A percentile compares a stretch with the other conserved stretches of the same genome.
These are phyloP conservation scores for Trametes punicea DNA, from an alignment of 768 basidiomycete species.

Conservation along the genomic window DNA sequence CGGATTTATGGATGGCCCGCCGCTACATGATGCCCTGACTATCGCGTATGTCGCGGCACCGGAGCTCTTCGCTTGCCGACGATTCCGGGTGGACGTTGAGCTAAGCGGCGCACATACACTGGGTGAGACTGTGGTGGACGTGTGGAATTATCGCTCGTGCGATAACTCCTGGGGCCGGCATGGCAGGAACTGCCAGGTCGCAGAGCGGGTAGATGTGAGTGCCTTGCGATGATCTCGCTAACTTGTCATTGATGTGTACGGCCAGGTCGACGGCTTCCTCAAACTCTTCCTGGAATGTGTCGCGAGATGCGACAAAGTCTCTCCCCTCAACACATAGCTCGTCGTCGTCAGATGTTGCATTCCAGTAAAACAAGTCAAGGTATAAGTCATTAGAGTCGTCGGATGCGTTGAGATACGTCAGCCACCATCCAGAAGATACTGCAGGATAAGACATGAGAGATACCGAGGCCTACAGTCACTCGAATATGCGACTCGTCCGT, in stretches of 20 bases:
- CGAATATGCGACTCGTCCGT: slow-evolving; percentile 30
- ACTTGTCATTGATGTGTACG: not conserved
- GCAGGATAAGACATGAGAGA: not conserved
- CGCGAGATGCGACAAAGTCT: slow-evolving; percentile 51
- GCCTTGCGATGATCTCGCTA: not conserved
- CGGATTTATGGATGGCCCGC: slow-evolving; percentile 82
- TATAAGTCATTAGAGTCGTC: slow-evolving; percentile 19
- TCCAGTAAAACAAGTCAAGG: not conserved
- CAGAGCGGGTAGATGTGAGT: slow-evolving; percentile 64
- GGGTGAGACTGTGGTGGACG: slow-evolving; percentile 80
- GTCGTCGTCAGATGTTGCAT: not conserved
- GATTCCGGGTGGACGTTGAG: slow-evolving; percentile 86
- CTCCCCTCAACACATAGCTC: slow-evolving; percentile 51
- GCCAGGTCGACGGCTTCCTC: slow-evolving; percentile 64
- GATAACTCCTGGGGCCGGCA: slow-evolving; percentile 68
- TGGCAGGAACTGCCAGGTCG: slow-evolving; percentile 76
- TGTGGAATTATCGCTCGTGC: slow-evolving; percentile 59
- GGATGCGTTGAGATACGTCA: slow-evolving; percentile 12
- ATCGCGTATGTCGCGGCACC: slow-evolving; percentile 74
- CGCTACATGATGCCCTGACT: slow-evolving; percentile 83
- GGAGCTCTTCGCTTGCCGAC: slow-evolving; percentile 53
- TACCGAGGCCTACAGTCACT: slow-evolving; percentile 17
- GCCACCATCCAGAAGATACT: not conserved
- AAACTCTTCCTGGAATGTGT: slow-evolving; percentile 60
- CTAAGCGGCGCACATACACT: slow-evolving; percentile 58